Percentiles rank a stretch among this genome's conserved stretches.
Conservation (phyloP, 1,284 basidiomycete genomes). For the Leucoagaricus sp. region DNA sequence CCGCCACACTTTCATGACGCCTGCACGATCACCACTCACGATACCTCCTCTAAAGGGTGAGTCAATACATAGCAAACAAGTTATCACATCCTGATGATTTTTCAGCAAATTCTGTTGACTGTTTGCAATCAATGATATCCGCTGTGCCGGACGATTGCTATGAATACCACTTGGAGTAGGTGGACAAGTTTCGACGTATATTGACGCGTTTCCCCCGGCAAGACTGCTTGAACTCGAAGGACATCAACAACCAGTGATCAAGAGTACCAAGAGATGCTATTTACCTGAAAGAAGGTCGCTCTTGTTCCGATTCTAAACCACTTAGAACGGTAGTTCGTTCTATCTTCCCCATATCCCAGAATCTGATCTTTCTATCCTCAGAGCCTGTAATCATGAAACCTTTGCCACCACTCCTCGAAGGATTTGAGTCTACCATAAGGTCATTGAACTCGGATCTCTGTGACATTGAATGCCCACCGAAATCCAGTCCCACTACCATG, state of each 20-base stretch:
- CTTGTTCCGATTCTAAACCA: slow-evolving; percentile 67
- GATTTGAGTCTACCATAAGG: slow-evolving; percentile 39
- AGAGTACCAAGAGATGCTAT: slow-evolving; percentile 18
- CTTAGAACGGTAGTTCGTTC: slow-evolving; percentile 77
- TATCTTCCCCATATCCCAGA: slow-evolving; percentile 79
- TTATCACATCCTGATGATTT: slow-evolving; percentile 84
- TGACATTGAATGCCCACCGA: slow-evolving; percentile 62
- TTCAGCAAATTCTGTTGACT: slow-evolving; percentile 79
- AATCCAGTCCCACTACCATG: slow-evolving; percentile 68
- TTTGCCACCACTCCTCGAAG: slow-evolving; percentile 37
- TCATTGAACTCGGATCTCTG: slow-evolving; percentile 60
- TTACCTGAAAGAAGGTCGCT: slow-evolving; percentile 72
- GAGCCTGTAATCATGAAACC: slow-evolving; percentile 84
- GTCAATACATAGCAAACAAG: slow-evolving; percentile 79
- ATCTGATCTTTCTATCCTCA: slow-evolving; percentile 77
- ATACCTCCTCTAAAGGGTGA: slow-evolving; percentile 86
- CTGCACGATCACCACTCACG: slow-evolving; percentile 82
- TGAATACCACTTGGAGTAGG: slow-evolving; percentile 43
- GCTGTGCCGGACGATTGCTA: slow-evolving; percentile 67
- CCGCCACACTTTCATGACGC: slow-evolving; percentile 82
- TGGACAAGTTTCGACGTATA: slow-evolving; percentile 68
- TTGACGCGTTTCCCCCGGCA: slow-evolving; percentile 42
- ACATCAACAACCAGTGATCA: not conserved
- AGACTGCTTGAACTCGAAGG: slow-evolving; percentile 28
- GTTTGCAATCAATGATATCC: slow-evolving; percentile 76